Conservation (phyloP, 805 yeast species). For the Grigorovia humatica region DNA sequence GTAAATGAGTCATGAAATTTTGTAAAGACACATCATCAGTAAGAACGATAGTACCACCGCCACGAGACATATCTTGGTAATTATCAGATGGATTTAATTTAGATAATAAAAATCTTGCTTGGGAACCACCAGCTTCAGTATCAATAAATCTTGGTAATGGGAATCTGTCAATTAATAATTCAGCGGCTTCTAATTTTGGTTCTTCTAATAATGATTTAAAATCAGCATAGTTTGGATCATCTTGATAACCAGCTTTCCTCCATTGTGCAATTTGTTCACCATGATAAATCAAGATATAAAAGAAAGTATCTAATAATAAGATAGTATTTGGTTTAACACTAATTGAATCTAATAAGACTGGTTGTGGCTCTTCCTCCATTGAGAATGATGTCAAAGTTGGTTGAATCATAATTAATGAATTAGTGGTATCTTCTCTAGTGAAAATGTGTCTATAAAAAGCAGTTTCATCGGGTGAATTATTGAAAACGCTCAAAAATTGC, state of each 20-base stretch:
- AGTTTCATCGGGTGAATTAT: constrained; percentile 97
- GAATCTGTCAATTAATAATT: constrained; percentile 82
- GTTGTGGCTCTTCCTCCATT: constrained; percentile 76
- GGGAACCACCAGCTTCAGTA: constrained; percentile 97
- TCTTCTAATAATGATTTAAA: constrained; percentile 79
- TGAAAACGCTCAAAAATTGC: constrained; percentile 90
- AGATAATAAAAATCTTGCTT: constrained; percentile 91
- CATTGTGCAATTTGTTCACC: constrained; percentile 93
- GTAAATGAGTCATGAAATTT: constrained; percentile 90
- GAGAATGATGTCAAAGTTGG: constrained; percentile 86
- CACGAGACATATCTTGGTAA: constrained; percentile 43
- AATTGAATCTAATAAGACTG: constrained; percentile 87
- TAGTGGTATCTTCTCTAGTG: constrained; percentile 82
- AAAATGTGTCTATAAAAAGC: constrained; percentile 92
- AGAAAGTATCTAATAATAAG: constrained; percentile 84
- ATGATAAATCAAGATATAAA: constrained; percentile 90
- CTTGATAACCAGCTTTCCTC: constrained; percentile 93
- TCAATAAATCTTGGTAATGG: constrained; percentile 97
- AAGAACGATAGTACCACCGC: constrained; percentile 68
- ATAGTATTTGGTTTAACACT: constrained; percentile 85
- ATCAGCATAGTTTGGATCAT: constrained; percentile 79
- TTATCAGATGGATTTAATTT: constrained; percentile 91
- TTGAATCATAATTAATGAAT: constrained; percentile 93
- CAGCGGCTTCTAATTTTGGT: constrained; percentile 89
- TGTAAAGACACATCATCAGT: constrained; percentile 95